phyloP scores from a whole-genome alignment of 768 basidiomycete species.

The Macrolepiota dolichaula region DNA sequence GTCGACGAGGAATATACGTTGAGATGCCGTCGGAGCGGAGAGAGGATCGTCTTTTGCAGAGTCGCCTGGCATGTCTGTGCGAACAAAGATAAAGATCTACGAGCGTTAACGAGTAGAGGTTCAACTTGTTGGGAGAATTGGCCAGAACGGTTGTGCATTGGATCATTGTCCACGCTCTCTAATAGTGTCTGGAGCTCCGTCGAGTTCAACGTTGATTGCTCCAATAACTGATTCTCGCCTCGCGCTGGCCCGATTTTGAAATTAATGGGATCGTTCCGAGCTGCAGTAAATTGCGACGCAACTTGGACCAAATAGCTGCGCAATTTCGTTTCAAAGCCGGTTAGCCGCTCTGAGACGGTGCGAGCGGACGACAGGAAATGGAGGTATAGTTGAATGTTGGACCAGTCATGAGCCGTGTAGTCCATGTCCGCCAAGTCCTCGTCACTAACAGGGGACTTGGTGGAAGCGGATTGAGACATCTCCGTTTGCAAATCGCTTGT shows the following conservation, averaged over 20 bases:
- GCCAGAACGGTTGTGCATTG: slow-evolving; percentile 18
- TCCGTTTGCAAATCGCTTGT: slow-evolving; percentile 47
- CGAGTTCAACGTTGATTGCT: slow-evolving; percentile 84
- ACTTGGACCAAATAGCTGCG: slow-evolving; percentile 55
- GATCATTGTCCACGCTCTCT: slow-evolving; percentile 45
- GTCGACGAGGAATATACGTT: slow-evolving; percentile 63
- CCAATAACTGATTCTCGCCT: slow-evolving; percentile 71
- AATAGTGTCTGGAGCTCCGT: slow-evolving; percentile 66
- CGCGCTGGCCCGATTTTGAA: slow-evolving; percentile 56
- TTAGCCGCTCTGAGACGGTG: slow-evolving; percentile 64
- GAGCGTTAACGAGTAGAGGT: slow-evolving; percentile 51
- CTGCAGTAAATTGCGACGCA: slow-evolving; percentile 54
- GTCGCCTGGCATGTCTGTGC: slow-evolving; percentile 73
- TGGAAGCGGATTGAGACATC: slow-evolving; percentile 25
- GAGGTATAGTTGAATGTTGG: slow-evolving; percentile 75
- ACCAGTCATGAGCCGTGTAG: slow-evolving; percentile 89
- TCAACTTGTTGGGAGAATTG: slow-evolving; percentile 23
- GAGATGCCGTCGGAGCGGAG: slow-evolving; percentile 76
- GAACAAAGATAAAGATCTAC: slow-evolving; percentile 55
- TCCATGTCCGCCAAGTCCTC: slow-evolving; percentile 78
- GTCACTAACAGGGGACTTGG: slow-evolving; percentile 31
- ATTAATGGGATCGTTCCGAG: slow-evolving; percentile 49
- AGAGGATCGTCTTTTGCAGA: slow-evolving; percentile 79
- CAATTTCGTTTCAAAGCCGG: slow-evolving; percentile 68
- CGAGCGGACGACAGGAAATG: slow-evolving; percentile 83